Evolutionary conservation across 495 filamentous ascomycete genomes (phyloP).

Genomic region (Apiosordaria backusii): DNA sequence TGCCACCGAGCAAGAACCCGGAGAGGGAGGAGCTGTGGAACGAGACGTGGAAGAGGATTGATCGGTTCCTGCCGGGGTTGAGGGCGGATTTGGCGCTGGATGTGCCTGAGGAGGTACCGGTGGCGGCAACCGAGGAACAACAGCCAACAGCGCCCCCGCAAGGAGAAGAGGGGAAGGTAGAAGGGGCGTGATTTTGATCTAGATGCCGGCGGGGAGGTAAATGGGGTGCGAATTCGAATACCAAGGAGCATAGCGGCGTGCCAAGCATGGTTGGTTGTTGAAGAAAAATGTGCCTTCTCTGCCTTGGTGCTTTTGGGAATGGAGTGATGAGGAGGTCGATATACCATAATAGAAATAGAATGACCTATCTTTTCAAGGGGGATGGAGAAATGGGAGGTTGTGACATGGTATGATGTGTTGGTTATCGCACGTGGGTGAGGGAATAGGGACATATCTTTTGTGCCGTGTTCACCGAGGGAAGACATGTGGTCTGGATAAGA

Average conservation of each 20-base stretch:
- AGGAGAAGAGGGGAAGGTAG: background rate
- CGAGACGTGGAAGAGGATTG: conserved; percentile 84
- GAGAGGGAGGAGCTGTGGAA: conserved; percentile 62
- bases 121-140: background rate
- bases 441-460: too few species aligned
- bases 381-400: too few species aligned
- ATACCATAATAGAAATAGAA: too few species aligned
- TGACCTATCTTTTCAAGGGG: too few species aligned
- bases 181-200: background rate
- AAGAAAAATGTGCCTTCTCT: too few species aligned
- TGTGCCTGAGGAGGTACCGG: conserved; percentile 21
- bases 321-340: too few species aligned
- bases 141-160: background rate
- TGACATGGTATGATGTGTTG: too few species aligned
- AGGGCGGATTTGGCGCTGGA: conserved; percentile 49
- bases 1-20: conserved; percentile 61
- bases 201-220: background rate
- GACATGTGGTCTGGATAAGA: too few species aligned
- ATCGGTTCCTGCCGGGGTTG: conserved; percentile 83
- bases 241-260: background rate
- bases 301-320: too few species aligned
- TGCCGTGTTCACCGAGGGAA: too few species aligned
- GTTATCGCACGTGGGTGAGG: too few species aligned
- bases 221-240: too few species aligned
- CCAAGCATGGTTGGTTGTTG: background rate